A percentile compares a stretch with the other conserved stretches of the same genome.
phyloP scores from a whole-genome alignment of 2,329 filamentous ascomycete genomes.

The Lecanicillium sp. region DNA sequence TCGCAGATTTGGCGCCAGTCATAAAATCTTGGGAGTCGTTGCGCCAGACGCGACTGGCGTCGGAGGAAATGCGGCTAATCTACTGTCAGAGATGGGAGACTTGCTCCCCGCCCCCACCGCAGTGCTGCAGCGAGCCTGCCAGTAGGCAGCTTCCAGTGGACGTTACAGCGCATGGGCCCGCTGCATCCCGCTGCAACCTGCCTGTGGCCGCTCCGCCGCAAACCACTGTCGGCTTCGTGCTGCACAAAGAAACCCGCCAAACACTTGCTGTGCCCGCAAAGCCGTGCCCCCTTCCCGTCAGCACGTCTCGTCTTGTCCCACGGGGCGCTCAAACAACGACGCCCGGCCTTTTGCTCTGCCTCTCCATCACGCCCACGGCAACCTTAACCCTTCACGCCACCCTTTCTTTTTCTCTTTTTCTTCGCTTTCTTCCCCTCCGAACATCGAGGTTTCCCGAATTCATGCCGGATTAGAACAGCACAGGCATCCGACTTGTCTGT shows the following conservation, averaged over 20 bases:
- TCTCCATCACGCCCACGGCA: not conserved
- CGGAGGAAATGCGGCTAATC: constrained; percentile 11
- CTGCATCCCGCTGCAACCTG: too few species aligned
- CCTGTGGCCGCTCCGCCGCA: too few species aligned
- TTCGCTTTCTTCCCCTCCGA: not conserved
- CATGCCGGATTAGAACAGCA: not conserved
- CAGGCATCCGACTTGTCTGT: too few species aligned
- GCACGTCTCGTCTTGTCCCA: not conserved
- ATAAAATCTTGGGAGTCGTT: constrained; percentile 7
- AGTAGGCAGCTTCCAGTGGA: too few species aligned
- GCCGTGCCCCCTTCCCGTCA: not conserved
- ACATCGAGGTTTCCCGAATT: not conserved
- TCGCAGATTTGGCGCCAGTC: constrained; percentile 7
- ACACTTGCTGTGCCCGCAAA: not conserved
- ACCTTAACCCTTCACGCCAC: not conserved
- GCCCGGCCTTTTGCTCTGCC: too few species aligned
- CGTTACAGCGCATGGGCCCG: too few species aligned
- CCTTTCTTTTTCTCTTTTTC: not conserved
- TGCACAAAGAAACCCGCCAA: not conserved
- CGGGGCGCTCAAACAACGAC: too few species aligned
- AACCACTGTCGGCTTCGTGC: too few species aligned
- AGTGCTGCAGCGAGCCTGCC: too few species aligned
- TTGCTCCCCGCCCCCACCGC: too few species aligned
- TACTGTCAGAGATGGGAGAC: not conserved
- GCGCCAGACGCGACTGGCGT: not conserved